phyloP scores from a whole-genome alignment of 2,329 filamentous ascomycete genomes.

The Talaromyces sp. region DNA sequence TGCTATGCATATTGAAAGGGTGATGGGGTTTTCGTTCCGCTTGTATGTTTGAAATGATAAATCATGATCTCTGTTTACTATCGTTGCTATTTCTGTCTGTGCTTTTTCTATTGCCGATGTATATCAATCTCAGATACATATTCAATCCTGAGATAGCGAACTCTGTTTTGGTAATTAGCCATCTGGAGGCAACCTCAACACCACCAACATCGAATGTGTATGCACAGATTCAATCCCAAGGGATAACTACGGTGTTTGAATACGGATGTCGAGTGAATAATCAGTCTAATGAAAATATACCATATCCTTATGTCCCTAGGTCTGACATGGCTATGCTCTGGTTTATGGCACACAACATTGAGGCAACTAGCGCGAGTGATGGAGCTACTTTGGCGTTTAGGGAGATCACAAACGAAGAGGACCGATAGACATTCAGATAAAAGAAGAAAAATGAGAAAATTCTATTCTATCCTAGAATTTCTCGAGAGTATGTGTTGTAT shows the following conservation, averaged over 20 bases:
- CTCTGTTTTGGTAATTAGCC: too few species aligned
- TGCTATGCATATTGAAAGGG: background rate
- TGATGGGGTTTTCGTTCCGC: background rate
- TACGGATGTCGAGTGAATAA: background rate
- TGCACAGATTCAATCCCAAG: background rate
- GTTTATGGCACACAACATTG: too few species aligned
- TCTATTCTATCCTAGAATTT: slow-evolving; percentile 10
- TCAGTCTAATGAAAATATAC: background rate
- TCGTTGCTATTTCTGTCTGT: background rate
- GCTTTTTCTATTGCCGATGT: background rate
- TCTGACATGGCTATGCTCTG: background rate
- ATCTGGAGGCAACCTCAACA: background rate
- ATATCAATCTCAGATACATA: background rate
- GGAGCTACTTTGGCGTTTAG: too few species aligned
- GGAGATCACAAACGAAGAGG: background rate
- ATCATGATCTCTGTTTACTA: background rate
- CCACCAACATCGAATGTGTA: background rate
- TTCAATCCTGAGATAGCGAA: too few species aligned
- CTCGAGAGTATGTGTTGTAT: background rate
- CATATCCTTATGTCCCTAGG: background rate
- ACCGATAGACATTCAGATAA: background rate
- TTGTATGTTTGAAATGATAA: slow-evolving; percentile 4
- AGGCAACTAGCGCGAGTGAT: too few species aligned
- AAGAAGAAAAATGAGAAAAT: background rate
- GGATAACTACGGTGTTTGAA: background rate